These are phyloP conservation scores for Whalleya microplaca DNA, from an alignment of 2,329 filamentous ascomycete species.

Conservation along the genomic window DNA sequence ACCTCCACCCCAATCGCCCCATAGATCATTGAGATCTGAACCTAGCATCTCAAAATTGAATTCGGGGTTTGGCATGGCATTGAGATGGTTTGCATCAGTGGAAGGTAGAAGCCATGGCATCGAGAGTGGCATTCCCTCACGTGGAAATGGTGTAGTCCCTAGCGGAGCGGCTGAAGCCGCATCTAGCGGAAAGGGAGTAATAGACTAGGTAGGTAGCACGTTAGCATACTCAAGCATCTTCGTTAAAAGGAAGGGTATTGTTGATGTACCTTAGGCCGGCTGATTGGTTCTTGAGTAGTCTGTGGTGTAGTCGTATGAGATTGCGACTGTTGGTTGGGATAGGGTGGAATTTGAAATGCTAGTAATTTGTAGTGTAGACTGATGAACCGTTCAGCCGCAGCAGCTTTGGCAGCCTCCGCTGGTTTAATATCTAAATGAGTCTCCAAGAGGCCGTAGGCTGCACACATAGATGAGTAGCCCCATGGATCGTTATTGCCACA, in stretches of 20 bases:
- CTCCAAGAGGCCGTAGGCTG: slow-evolving; percentile 61
- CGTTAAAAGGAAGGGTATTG: not conserved
- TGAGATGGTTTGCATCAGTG: slow-evolving; percentile 37
- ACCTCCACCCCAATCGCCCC: slow-evolving; percentile 47
- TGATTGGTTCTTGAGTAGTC: slow-evolving; percentile 27
- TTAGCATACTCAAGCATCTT: slow-evolving; percentile 29
- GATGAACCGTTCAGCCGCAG: slow-evolving; percentile 62
- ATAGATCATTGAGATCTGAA: slow-evolving; percentile 58
- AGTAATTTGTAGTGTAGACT: slow-evolving; percentile 61
- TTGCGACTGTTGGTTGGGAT: slow-evolving; percentile 37
- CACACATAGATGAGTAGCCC: slow-evolving; percentile 67
- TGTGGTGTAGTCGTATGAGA: slow-evolving; percentile 27
- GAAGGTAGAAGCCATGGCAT: slow-evolving; percentile 40
- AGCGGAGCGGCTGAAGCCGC: slow-evolving; percentile 26
- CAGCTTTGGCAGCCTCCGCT: slow-evolving; percentile 59
- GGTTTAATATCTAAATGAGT: slow-evolving; percentile 62
- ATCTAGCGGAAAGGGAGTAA: slow-evolving; percentile 46
- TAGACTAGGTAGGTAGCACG: slow-evolving; percentile 40
- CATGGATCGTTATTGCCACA: slow-evolving; percentile 67
- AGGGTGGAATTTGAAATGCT: slow-evolving; percentile 55
- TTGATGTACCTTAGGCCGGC: slow-evolving; percentile 38
- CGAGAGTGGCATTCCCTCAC: slow-evolving; percentile 33
- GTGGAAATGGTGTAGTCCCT: slow-evolving; percentile 26
- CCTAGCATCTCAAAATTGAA: slow-evolving; percentile 58
- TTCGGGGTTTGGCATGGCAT: slow-evolving; percentile 51